A percentile compares a stretch with the other conserved stretches of the same genome.
Evolutionary conservation across 2,329 filamentous ascomycete genomes (phyloP).

Genomic region (Xylariomycetidae sp.): DNA sequence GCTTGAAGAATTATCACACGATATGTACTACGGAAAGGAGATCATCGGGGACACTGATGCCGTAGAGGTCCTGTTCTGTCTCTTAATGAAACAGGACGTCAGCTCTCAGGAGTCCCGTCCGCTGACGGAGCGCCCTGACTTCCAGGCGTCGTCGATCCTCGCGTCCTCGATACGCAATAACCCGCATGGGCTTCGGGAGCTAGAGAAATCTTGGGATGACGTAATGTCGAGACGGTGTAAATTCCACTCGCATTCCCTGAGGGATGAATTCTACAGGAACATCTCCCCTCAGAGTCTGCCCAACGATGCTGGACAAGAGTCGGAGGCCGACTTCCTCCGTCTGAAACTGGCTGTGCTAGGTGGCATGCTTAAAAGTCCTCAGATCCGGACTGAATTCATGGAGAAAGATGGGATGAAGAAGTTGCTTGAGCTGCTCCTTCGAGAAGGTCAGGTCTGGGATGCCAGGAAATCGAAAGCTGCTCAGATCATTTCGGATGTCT

Average conservation of each 20-base stretch:
- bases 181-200: constrained; percentile 50
- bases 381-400: constrained; percentile 53
- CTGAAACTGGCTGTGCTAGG: constrained; percentile 45
- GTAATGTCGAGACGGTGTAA: constrained; percentile 36
- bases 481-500: constrained; percentile 58
- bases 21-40: constrained; percentile 65
- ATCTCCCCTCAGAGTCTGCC: constrained; percentile 24
- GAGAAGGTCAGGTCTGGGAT: constrained; percentile 43
- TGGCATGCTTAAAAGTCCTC: constrained; percentile 50
- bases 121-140: constrained; percentile 30
- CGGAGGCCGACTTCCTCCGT: constrained; percentile 19
- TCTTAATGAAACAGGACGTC: constrained; percentile 36
- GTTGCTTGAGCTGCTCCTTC: constrained; percentile 48
- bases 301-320: constrained; percentile 7
- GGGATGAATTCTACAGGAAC: constrained; percentile 38
- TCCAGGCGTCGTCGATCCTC: constrained; percentile 53
- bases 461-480: constrained; percentile 49
- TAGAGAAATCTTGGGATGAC: constrained; percentile 43
- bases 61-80: constrained; percentile 52
- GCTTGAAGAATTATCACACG: constrained; percentile 61
- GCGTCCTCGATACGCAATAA: constrained; percentile 61
- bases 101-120: constrained; percentile 13
- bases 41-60: constrained; percentile 52
- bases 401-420: constrained; percentile 47
- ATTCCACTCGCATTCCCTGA: constrained; percentile 20